Conservation (phyloP, 148 eudicot species). For the Salicornia ramosissima region DNA sequence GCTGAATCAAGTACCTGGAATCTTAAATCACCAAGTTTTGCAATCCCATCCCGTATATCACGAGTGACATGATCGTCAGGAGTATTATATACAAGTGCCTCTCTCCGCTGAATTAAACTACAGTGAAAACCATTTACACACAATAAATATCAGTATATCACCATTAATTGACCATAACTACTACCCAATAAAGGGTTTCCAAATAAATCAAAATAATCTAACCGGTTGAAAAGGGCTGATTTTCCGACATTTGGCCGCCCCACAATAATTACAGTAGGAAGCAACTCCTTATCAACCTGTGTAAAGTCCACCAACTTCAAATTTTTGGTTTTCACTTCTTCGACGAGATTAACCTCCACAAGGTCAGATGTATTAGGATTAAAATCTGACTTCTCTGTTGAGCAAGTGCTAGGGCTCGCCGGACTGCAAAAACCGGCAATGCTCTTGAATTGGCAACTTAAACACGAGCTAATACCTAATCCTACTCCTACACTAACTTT, state of each 20-base stretch:
- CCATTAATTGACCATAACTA: background rate
- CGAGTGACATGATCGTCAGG: conserved; percentile 97
- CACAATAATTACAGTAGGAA: conserved; percentile 72
- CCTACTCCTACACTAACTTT: conserved; percentile 15
- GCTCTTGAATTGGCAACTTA: conserved; percentile 11
- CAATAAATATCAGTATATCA: background rate
- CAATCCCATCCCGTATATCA: conserved; percentile 90
- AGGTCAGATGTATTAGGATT: conserved; percentile 7
- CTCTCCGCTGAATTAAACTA: conserved; percentile 90
- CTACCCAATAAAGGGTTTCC: conserved; percentile 1
- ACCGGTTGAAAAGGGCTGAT: conserved; percentile 95
- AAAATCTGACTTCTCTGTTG: background rate
- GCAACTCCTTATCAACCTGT: conserved; percentile 57
- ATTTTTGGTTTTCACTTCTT: conserved; percentile 25
- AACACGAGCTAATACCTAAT: background rate
- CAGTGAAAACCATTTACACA: conserved; percentile 9
- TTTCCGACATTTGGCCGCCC: conserved; percentile 98
- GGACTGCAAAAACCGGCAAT: conserved; percentile 15
- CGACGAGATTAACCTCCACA: conserved; percentile 13
- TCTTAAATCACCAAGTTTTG: conserved; percentile 80
- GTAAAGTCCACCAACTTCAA: conserved; percentile 58
- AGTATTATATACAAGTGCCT: conserved; percentile 94
- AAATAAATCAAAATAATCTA: conserved; percentile 14
- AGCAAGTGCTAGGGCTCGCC: conserved; percentile 4
- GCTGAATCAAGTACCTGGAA: conserved; percentile 94